Evolutionary conservation across 768 basidiomycete genomes (phyloP), one percentile per base, ranked within the genome.

Genomic region (Xerocomus potaroensis): DNA sequence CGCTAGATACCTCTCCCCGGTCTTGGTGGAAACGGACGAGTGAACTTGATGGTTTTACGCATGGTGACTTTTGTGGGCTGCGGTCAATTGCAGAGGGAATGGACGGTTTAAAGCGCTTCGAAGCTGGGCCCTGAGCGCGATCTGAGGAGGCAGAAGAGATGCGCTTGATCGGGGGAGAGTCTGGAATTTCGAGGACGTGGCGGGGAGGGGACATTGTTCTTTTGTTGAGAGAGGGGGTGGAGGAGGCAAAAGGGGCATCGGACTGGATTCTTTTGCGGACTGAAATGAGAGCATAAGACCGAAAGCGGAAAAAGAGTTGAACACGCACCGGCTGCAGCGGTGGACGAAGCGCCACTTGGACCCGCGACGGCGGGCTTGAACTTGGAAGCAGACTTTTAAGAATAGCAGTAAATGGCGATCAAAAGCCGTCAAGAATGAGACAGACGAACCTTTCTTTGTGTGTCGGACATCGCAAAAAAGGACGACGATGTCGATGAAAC

Each of bases 291-390:
- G 26, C 44, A 47, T 54, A 54, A 56, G 51, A 53, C 39, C 2
- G 18, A 19, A 2, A 6, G 15, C 16, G 40, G 22, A 48, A 38
- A 19, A 16, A 19, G 23, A 8, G 9, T 5, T 31, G n/a, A 11
- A n/a, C 46, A 53, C 46, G 51, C 24, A 53, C 48, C 2, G 9
- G 39, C 45, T 49, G 58, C 49, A 47, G 46, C 19, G 37, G 41
- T 41, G 14, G 42, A 14, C 4, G 42, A 4, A 8, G 42, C 18
- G 14, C 24, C 43, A 36, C 29, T 19, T 12, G 39, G 18, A 11
- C n/a, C 30, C 6, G 49, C 15, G 49, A 53, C 53, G 16, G 73
- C 72, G 12, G 76, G 76, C 55, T 75, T 77, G 54, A 77, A 77
- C 61, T 73, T 76, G 35, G 70, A 70, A 8, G 57, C n/a, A 0